These are phyloP conservation scores for Cubamyces lactineus DNA, from an alignment of 768 basidiomycete genomes.

Conservation along the genomic window DNA sequence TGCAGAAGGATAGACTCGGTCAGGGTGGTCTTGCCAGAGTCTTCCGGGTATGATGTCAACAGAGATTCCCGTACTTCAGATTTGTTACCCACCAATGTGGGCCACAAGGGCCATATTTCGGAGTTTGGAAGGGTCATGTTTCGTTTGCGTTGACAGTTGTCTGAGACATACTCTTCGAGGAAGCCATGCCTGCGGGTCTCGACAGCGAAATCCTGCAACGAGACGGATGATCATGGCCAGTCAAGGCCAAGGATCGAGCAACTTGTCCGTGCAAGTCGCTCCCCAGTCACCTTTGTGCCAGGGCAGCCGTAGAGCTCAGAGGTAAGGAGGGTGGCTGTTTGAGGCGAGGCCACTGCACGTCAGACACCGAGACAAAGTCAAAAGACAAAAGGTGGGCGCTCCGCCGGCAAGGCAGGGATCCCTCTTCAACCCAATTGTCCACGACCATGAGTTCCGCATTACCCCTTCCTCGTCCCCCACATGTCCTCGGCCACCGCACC, in stretches of 20 bases:
- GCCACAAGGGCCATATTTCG: constrained; percentile 90
- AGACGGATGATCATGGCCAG: constrained; percentile 13
- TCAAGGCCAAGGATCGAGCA: background rate
- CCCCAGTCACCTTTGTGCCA: too few relatives aligned
- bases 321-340: background rate
- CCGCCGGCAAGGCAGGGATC: constrained; percentile 6
- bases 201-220: constrained; percentile 3
- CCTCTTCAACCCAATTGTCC: constrained; percentile 21
- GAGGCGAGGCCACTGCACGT: background rate
- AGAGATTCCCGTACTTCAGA: background rate
- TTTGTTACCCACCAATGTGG: constrained; percentile 66
- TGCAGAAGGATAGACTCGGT: constrained; percentile 85
- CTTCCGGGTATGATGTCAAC: constrained; percentile 41
- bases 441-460: constrained; percentile 9
- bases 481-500: constrained; percentile 14
- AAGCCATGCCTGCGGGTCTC: background rate
- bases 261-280: too few relatives aligned
- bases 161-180: constrained; percentile 26
- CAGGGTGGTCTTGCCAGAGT: constrained; percentile 88
- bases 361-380: background rate
- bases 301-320: background rate
- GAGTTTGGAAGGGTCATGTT: constrained; percentile 44
- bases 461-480: constrained; percentile 1
- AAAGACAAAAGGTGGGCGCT: constrained; percentile 12
- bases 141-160: constrained; percentile 14